Base-by-base conservation (phyloP, 2,329 filamentous ascomycete species). In the Sporothrix protearum region DNA sequence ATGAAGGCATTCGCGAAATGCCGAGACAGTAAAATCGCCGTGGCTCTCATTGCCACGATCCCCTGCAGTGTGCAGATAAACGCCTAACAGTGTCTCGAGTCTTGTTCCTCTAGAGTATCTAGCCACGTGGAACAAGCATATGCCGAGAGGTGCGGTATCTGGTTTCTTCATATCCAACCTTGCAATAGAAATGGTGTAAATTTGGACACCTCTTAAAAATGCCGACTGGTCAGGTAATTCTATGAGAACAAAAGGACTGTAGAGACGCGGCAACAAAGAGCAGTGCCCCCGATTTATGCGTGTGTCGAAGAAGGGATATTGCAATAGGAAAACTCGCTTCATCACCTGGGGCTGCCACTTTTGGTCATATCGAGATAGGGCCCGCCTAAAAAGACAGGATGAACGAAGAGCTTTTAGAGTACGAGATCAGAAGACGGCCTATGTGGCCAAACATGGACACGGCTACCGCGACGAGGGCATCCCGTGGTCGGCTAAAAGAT, bases 41-140 rank as follows among this genome's bases (percentile, higher is more conserved):
- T 8, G 39, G 2, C 6, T 42, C 36, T 42, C 10, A 42, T 42
- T 42, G 5, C 6, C 10, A 42, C 39, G 42, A 19, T 12, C 10
- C 42, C 42, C 4, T 45, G 2, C 14, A 45, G 14, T 45, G 10
- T 19, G 12, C 42, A 19, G 42, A 45, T 16, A 16, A 42, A 42
- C 14, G 14, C 14, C 39, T 42, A 42, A 12, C 9, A 12, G 14
- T 45, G 14, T 12, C 14, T 42, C 39, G 10, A 42, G 36, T 42
- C 10, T 12, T 42, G 10, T 45, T 45, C 19, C 55, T 30, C 47
- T 16, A 51, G 19, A 30, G 33, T 22, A 16, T 47, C n/a, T 22
- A 19, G 67, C 51, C 68, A 69, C 68, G 68, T 69, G 68, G 53
- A 16, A 61, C 4, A 36, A 59, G 39, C 5, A 61, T 36, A 33